Conservation (phyloP, 139 green algal species). For the Haematococcus sp. region DNA sequence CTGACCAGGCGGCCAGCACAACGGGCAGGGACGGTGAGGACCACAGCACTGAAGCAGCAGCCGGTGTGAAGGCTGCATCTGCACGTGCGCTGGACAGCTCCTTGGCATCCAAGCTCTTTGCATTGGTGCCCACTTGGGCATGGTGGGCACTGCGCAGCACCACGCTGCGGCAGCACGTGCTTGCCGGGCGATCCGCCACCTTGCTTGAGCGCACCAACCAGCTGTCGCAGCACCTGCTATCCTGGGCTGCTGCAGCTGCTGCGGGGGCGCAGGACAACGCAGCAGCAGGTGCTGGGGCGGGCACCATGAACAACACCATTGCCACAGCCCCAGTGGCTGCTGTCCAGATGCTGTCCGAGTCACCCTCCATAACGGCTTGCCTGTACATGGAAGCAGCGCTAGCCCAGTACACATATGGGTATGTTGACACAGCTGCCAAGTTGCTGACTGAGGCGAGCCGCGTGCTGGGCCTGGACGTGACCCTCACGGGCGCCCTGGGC, state of each 20-base stretch:
- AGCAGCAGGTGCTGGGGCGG: neutral
- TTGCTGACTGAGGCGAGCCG: constrained; percentile 43
- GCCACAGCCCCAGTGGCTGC: neutral
- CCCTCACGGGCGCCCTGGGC: constrained; percentile 65
- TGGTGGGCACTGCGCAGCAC: constrained; percentile 67
- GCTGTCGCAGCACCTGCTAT: constrained; percentile 10
- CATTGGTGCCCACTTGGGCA: constrained; percentile 34
- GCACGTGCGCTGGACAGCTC: too few species aligned
- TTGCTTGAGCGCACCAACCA: constrained; percentile 25
- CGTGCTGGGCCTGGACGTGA: constrained; percentile 53
- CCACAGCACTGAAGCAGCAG: constrained; percentile 8
- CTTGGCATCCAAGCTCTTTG: neutral
- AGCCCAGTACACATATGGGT: constrained; percentile 56
- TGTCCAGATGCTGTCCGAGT: neutral
- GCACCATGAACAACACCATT: neutral
- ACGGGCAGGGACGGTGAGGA: neutral
- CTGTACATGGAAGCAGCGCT: constrained; percentile 55
- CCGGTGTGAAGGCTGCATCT: too few species aligned
- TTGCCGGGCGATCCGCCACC: constrained; percentile 47
- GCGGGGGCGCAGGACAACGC: neutral
- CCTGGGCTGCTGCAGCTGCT: neutral
- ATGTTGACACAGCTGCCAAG: constrained; percentile 37
- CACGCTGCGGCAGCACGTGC: constrained; percentile 55
- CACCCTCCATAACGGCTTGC: constrained; percentile 4
- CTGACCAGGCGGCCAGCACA: neutral